phyloP scores from a whole-genome alignment of 768 basidiomycete species.

The Phaeotremella skinneri region DNA sequence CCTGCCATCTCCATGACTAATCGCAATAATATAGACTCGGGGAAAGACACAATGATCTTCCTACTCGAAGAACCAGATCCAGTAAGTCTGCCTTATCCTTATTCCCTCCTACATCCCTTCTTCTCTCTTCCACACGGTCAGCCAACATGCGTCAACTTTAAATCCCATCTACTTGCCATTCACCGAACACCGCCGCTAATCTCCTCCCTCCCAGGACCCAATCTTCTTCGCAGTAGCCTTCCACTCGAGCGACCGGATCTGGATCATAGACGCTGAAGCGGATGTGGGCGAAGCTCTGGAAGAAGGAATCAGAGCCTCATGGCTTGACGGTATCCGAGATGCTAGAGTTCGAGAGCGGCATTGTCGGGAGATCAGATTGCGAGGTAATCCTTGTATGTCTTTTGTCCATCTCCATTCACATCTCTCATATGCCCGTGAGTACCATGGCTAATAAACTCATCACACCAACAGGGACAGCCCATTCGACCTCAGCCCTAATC shows the following conservation, averaged over 20 bases:
- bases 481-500: constrained; percentile 34
- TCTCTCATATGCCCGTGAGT: neutral
- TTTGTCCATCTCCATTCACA: neutral
- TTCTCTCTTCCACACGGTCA: too few relatives aligned
- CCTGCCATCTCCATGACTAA: neutral
- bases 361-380: constrained; percentile 41
- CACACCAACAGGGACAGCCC: constrained; percentile 35
- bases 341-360: constrained; percentile 40
- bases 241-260: constrained; percentile 37
- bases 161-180: too few relatives aligned
- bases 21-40: constrained; percentile 25
- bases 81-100: constrained; percentile 5
- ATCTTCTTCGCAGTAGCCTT: constrained; percentile 44
- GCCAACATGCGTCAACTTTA: too few relatives aligned
- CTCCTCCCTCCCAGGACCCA: constrained; percentile 19
- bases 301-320: constrained; percentile 36
- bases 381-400: constrained; percentile 39
- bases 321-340: constrained; percentile 39
- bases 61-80: constrained; percentile 37
- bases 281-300: constrained; percentile 42
- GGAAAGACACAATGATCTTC: constrained; percentile 44
- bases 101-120: too few relatives aligned
- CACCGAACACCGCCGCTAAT: neutral
- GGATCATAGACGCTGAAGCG: constrained; percentile 48
- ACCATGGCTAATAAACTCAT: neutral